Percentiles rank a stretch among this genome's conserved stretches.
Conservation (phyloP, 805 yeast genomes). For the Wickerhamiella nectarea region DNA sequence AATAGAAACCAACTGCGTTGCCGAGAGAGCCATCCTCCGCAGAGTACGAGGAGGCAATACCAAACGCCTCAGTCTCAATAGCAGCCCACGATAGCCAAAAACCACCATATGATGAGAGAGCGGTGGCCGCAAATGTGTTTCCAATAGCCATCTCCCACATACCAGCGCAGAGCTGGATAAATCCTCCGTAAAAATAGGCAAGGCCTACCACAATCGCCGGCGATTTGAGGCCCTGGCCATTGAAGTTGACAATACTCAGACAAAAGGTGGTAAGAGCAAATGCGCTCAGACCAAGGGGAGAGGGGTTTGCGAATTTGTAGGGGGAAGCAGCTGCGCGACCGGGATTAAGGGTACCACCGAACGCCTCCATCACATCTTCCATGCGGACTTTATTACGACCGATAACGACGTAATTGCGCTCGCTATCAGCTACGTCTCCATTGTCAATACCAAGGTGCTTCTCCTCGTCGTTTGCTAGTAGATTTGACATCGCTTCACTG, state of each 20-base stretch:
- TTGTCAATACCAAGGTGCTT: background rate
- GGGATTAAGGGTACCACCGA: conserved; percentile 71
- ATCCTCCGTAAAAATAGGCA: conserved; percentile 53
- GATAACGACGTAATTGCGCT: conserved; percentile 52
- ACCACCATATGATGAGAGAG: conserved; percentile 50
- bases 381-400: conserved; percentile 59
- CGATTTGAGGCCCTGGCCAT: conserved; percentile 38
- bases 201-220: conserved; percentile 44
- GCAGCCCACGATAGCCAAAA: conserved; percentile 60
- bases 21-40: conserved; percentile 22
- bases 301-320: conserved; percentile 51
- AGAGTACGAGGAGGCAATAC: conserved; percentile 42
- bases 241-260: conserved; percentile 40
- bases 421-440: background rate
- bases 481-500: background rate
- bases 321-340: conserved; percentile 46
- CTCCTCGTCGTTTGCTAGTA: background rate
- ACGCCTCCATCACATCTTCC: conserved; percentile 28
- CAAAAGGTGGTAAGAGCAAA: conserved; percentile 54
- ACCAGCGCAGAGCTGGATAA: conserved; percentile 47
- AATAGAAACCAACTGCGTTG: conserved; percentile 45
- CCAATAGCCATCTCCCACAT: conserved; percentile 52
- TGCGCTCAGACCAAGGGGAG: conserved; percentile 48
- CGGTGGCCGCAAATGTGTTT: conserved; percentile 56
- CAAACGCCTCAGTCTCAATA: conserved; percentile 44